Evolutionary conservation across 2,329 filamentous ascomycete species (phyloP).

Genomic region (Alternaria sp.): DNA sequence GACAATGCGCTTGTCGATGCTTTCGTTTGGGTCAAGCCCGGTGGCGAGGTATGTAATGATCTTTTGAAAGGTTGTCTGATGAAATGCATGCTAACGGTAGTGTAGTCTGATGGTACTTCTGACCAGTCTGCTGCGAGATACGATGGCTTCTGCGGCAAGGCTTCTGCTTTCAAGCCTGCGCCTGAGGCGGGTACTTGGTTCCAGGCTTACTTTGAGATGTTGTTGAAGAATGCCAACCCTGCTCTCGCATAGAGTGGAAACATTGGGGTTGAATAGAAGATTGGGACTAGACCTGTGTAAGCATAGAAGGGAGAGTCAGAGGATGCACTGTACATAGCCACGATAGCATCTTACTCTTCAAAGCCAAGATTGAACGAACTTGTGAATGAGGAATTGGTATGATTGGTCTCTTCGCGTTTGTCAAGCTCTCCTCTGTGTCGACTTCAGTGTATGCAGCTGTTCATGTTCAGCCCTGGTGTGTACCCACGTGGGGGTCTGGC

Average conservation of each 20-base stretch:
- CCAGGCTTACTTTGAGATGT: constrained; percentile 55
- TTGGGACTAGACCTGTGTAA: not conserved
- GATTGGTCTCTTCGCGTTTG: no score
- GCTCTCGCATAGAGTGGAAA: constrained; percentile 24
- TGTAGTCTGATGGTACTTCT: constrained; percentile 56
- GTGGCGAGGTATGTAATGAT: constrained; percentile 55
- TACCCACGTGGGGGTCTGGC: not conserved
- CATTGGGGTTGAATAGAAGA: fast-evolving
- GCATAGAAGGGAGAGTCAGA: not conserved
- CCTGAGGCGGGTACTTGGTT: constrained; percentile 77
- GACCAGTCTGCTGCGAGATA: constrained; percentile 58
- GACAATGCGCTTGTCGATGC: constrained; percentile 68
- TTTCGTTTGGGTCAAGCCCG: constrained; percentile 77
- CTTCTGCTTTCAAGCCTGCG: constrained; percentile 67
- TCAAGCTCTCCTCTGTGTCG: not conserved
- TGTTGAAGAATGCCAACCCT: constrained; percentile 49
- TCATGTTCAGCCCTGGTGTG: not conserved
- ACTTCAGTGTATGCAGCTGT: not conserved
- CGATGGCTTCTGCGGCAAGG: constrained; percentile 64
- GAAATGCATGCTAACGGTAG: not conserved
- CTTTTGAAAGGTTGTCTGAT: not conserved
- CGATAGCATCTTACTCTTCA: not conserved
- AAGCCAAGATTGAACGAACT: not conserved
- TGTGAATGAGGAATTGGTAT: not conserved
- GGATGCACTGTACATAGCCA: constrained; percentile 5